Evolutionary conservation across 305 asterid genomes (phyloP).

Genomic region (Fraxinus greggii): DNA sequence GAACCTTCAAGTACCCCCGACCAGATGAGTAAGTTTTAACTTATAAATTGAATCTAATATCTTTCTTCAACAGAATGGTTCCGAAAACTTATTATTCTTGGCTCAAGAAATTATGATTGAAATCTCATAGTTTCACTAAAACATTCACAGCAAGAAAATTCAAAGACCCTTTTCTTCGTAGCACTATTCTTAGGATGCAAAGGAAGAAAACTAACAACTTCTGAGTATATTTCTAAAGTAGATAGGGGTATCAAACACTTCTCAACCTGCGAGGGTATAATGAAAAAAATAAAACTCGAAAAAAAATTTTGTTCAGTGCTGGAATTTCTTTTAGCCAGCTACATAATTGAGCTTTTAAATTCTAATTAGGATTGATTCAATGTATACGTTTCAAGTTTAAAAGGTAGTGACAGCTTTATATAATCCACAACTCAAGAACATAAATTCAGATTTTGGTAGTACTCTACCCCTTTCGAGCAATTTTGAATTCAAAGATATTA

Average conservation of each 20-base stretch:
- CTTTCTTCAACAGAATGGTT: background rate
- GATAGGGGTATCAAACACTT: background rate
- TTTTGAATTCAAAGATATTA: background rate
- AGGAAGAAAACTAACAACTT: slow-evolving; percentile 13
- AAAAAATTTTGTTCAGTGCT: background rate
- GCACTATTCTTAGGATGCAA: background rate
- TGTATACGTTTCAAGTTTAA: background rate
- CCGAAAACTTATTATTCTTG: background rate
- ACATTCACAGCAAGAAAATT: background rate
- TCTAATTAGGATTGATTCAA: background rate
- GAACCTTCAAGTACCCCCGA: background rate
- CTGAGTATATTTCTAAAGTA: background rate
- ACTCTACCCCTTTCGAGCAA: slow-evolving; percentile 1
- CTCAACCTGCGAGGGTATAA: background rate
- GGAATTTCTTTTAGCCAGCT: background rate
- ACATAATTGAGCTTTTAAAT: background rate
- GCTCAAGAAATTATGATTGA: background rate
- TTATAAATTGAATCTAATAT: background rate
- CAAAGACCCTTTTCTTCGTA: background rate
- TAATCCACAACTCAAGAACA: background rate
- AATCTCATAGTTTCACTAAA: background rate
- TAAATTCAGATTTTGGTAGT: slow-evolving; percentile 1
- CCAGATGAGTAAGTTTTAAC: background rate
- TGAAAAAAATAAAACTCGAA: background rate
- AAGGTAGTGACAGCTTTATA: background rate